Evolutionary conservation across 2,329 filamentous ascomycete species (phyloP), one percentile per base, ranked within the genome.

Genomic region (Dothidotthia symphoricarpi): DNA sequence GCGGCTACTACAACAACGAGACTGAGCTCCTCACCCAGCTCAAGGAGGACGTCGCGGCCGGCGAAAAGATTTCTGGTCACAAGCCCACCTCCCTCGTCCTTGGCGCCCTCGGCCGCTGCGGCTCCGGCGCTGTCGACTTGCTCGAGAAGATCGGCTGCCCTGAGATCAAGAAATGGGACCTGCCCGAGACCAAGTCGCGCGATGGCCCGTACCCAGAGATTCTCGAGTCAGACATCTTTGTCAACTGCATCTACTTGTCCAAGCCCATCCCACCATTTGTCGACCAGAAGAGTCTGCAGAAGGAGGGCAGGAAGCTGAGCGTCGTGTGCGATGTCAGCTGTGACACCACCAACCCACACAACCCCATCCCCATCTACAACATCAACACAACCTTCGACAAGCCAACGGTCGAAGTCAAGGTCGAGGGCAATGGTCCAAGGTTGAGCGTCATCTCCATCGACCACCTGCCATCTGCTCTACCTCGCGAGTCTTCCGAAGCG

Each of bases 341-440:
- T 64, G 85, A 88, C 67, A 85, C 82, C 31, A 87, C 80, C 24
- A 88, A 84, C 51, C 80, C 81, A 3, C 75, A 85, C 70, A 86
- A 85, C 68, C 78, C 78, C 3, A 80, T 90, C 38, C 89, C 89
- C 16, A 83, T 95, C 61, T 95, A 95, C 74, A 76, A 77, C 51
- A 81, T 86, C 63, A 86, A 87, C 67, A 95, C 86, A 31, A 93
- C 88, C 15, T 96, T 96, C 63, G 80, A 82, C 63, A 82, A 86
- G 63, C 91, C 90, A n/a, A 95, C 88, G 1, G 83, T 95, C 0
- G 77, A 82, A 1, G 85, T 93, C 16, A 72, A 80, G 24, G 81
- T 75, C 49, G 79, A 71, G 58, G 75, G 68, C 31, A 70, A 75
- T 37, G 71, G 72, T 36, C 77, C 81, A 1, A 76, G 78, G 6